Base-by-base conservation (phyloP, 2,329 filamentous ascomycete species). In the Penicillium sp. region DNA sequence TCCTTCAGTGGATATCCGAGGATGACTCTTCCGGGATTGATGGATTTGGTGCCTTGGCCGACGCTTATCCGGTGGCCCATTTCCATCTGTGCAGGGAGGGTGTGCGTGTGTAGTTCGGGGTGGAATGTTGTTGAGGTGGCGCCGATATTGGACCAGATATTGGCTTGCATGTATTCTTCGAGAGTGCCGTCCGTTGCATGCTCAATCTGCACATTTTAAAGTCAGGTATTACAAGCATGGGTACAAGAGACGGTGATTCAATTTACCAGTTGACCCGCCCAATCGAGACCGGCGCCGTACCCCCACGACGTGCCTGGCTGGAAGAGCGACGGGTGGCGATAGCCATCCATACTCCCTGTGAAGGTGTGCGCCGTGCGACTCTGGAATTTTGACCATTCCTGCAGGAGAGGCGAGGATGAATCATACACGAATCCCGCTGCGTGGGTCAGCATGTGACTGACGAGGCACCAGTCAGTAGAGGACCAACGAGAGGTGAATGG, bases 281-380 rank as follows among this genome's bases (percentile, higher is more conserved):
- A 56, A 11, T 56, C 54, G 7, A 56, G 54, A 3, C 54, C 54
- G 5, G 54, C 17, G 21, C 54, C 54, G 13, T 56, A 56, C 9
- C n/a, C 54, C 54, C 54, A 56, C 2, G 54, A 56, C 5, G 26
- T 41, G 1, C 44, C 54, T 8, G 54, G 54, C n/a, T 56, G 54
- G 9, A 48, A 56, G 29, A 56, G 17, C 9, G 38, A 15, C 7
- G 54, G 54, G n/a, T 56, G 54, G 3, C 23, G 29, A 47, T 47
- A 56, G 7, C 53, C 53, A 15, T 46, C 53, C 53, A 56, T 56
- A 38, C 44, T 41, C 23, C 54, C 54, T 7, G n/a, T 21, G 19
- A 56, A 56, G 5, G 45, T 48, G 29, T 56, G 29, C 9, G 45
- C 54, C 23, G 29, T 38, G 23, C 54, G 26, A 3, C 45, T 26